These are phyloP conservation scores for Pyrenophora tritici-repentis DNA, from an alignment of 2,329 filamentous ascomycete species.

Conservation along the genomic window DNA sequence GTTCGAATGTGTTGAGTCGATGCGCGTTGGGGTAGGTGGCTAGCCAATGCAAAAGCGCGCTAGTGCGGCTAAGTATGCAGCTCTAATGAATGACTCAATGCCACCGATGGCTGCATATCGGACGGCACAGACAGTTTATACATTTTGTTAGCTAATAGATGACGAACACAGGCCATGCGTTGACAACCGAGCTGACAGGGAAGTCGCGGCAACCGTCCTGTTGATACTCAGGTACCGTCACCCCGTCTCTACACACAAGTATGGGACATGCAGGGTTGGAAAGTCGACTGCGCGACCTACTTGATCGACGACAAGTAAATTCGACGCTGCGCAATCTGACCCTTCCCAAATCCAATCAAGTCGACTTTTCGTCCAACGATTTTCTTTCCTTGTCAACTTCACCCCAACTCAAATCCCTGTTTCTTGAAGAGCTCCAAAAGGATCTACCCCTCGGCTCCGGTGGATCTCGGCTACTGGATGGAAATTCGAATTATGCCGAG, in stretches of 20 bases:
- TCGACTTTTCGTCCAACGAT: slow-evolving; percentile 70
- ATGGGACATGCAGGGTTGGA: slow-evolving; percentile 28
- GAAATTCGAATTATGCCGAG: slow-evolving; percentile 66
- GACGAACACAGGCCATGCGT: background rate
- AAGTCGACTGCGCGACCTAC: slow-evolving; percentile 28
- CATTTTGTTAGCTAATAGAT: slow-evolving; percentile 11
- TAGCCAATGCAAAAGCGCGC: slow-evolving; percentile 2
- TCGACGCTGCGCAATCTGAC: slow-evolving; percentile 42
- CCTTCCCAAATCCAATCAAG: slow-evolving; percentile 37
- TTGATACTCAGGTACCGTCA: background rate
- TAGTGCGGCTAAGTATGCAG: slow-evolving; percentile 9
- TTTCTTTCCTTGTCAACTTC: slow-evolving; percentile 64
- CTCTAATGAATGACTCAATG: slow-evolving; percentile 13
- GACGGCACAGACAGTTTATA: background rate
- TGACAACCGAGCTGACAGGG: background rate
- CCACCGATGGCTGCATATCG: background rate
- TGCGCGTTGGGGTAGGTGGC: background rate
- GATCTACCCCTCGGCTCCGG: slow-evolving; percentile 58
- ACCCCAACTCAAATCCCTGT: slow-evolving; percentile 53
- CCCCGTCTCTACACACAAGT: background rate
- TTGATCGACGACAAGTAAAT: slow-evolving; percentile 49
- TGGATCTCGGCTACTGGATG: slow-evolving; percentile 68
- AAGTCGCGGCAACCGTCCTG: slow-evolving; percentile 6
- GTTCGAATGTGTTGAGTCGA: slow-evolving; percentile 4
- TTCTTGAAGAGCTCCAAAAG: slow-evolving; percentile 52